Percentiles rank a stretch among this genome's conserved stretches.
These are phyloP conservation scores for Collybiopsis luxurians DNA, from an alignment of 768 basidiomycete genomes.

Conservation along the genomic window DNA sequence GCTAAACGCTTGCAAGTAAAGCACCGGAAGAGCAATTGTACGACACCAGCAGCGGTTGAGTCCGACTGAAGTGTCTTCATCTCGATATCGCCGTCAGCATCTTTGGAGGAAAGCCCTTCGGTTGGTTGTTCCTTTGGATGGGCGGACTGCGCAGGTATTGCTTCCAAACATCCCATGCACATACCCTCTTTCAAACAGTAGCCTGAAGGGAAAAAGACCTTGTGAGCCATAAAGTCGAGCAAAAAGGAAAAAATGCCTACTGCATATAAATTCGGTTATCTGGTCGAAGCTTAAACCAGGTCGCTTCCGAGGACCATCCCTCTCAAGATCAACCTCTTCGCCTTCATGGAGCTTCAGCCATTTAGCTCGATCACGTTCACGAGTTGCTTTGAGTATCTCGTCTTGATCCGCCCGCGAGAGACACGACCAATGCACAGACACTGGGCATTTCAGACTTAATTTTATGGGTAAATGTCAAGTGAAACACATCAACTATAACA, in stretches of 20 bases:
- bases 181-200: slow-evolving; percentile 71
- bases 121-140: slow-evolving; percentile 15
- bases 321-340: slow-evolving; percentile 16
- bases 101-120: slow-evolving; percentile 6
- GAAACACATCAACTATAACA: slow-evolving; percentile 4
- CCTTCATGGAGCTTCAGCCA: slow-evolving; percentile 28
- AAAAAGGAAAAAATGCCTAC: slow-evolving; percentile 23
- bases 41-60: slow-evolving; percentile 19
- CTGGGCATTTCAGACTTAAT: slow-evolving; percentile 70
- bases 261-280: slow-evolving; percentile 79
- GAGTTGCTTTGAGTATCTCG: slow-evolving; percentile 68
- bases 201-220: slow-evolving; percentile 22
- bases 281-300: slow-evolving; percentile 45
- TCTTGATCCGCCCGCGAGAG: slow-evolving; percentile 62
- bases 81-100: slow-evolving; percentile 34
- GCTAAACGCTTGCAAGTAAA: slow-evolving; percentile 77
- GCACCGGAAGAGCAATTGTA: slow-evolving; percentile 74
- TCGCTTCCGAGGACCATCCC: slow-evolving; percentile 41
- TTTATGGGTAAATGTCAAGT: slow-evolving; percentile 12
- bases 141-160: slow-evolving; percentile 34
- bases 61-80: slow-evolving; percentile 13
- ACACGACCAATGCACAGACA: slow-evolving; percentile 76
- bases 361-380: slow-evolving; percentile 44
- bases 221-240: background rate
- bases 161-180: slow-evolving; percentile 74